A percentile compares a stretch with the other conserved stretches of the same genome.
These are phyloP conservation scores for Odonthalia washingtoniensis DNA, from an alignment of 31 red algal species.

Conservation along the genomic window DNA sequence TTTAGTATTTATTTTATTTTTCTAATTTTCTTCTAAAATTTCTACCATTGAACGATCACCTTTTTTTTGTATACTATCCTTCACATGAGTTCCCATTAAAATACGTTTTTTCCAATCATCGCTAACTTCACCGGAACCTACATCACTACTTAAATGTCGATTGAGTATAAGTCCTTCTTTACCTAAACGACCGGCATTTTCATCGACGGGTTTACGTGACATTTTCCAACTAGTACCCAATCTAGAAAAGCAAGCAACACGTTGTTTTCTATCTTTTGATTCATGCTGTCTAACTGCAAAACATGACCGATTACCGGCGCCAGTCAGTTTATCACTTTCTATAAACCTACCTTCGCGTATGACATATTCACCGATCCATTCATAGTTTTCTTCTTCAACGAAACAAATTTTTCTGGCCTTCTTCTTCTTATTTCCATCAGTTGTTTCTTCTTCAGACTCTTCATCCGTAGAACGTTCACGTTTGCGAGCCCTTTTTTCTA, in stretches of 20 bases:
- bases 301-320: conserved; percentile 48
- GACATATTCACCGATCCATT: conserved; percentile 70
- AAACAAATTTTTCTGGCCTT: conserved; percentile 52
- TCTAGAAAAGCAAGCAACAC: conserved; percentile 48
- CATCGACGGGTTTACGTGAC: conserved; percentile 38
- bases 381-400: conserved; percentile 66
- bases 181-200: conserved; percentile 14
- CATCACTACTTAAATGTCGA: no score
- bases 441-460: conserved; percentile 12
- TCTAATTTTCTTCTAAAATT: no score
- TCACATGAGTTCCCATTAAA: no score
- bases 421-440: neutral
- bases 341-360: conserved; percentile 55
- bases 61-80: no score
- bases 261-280: conserved; percentile 25
- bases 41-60: no score
- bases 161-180: conserved; percentile 42
- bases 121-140: no score
- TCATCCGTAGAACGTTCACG: conserved; percentile 29
- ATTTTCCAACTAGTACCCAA: conserved; percentile 72
- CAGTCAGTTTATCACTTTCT: conserved; percentile 28
- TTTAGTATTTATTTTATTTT: no score
- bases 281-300: conserved; percentile 57
- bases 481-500: conserved; percentile 51
- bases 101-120: no score